Evolutionary conservation across 495 filamentous ascomycete genomes (phyloP).

Genomic region (Durotheca rogersii): DNA sequence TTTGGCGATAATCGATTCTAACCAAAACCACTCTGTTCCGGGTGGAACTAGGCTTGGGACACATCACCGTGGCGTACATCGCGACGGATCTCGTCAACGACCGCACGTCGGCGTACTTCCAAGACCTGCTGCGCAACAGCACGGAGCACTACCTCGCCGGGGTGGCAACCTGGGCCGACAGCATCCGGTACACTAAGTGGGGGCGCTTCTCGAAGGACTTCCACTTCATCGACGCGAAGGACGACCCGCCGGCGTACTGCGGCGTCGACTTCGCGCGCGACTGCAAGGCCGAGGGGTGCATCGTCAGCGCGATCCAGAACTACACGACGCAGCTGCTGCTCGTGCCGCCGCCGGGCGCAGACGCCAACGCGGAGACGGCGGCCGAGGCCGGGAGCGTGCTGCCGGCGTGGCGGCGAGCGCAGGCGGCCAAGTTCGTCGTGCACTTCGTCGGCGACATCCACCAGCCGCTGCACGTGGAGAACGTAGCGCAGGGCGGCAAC

Average conservation of each 20-base stretch:
- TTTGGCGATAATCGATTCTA: no score
- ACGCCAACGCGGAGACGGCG: no score
- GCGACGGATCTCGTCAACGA: conserved; percentile 47
- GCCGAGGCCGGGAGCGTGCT: no score
- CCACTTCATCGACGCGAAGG: conserved; percentile 73
- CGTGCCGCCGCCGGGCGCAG: no score
- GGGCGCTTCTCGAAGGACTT: conserved; percentile 58
- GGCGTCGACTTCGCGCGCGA: conserved; percentile 61
- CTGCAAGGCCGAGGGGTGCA: conserved; percentile 61
- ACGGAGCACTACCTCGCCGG: conserved; percentile 57
- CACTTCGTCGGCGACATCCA: conserved; percentile 68
- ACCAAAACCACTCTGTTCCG: no score
- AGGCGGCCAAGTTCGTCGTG: conserved; percentile 63
- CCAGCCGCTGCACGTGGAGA: conserved; percentile 65
- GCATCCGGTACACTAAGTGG: conserved; percentile 58
- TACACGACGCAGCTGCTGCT: conserved; percentile 55
- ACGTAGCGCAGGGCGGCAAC: conserved; percentile 61
- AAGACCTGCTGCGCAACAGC: conserved; percentile 45
- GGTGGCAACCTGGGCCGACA: conserved; percentile 66
- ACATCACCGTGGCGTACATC: conserved; percentile 60
- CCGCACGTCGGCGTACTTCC: conserved; percentile 43
- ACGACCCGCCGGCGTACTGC: conserved; percentile 60
- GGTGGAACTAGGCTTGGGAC: conserved; percentile 58
- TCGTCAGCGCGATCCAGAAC: conserved; percentile 62
- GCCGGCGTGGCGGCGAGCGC: conserved; percentile 41